Conservation (phyloP, 2,329 filamentous ascomycete species). For the Geosmithia putterillii region DNA sequence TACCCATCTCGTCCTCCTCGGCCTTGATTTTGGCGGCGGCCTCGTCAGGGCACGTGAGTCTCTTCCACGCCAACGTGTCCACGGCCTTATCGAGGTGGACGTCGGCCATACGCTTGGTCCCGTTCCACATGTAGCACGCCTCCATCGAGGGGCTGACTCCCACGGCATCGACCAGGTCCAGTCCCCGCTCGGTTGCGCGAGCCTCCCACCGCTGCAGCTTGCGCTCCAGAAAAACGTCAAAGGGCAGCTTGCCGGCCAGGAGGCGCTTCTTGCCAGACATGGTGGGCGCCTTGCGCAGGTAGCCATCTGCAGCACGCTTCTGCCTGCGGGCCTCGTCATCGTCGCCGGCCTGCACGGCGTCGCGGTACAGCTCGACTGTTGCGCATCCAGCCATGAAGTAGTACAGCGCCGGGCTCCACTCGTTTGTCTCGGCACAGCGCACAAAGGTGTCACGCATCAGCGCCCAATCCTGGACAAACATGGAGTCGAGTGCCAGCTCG, state of each 20-base stretch:
- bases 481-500: constrained; percentile 64
- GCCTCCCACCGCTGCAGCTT: constrained; percentile 86
- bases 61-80: constrained; percentile 47
- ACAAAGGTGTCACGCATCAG: constrained; percentile 65
- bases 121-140: constrained; percentile 92
- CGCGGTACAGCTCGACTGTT: constrained; percentile 71
- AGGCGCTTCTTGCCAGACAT: constrained; percentile 78
- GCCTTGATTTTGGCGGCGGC: constrained; percentile 32
- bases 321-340: constrained; percentile 37
- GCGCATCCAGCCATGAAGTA: constrained; percentile 75
- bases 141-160: constrained; percentile 74
- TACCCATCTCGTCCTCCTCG: constrained; percentile 47
- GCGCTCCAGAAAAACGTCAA: constrained; percentile 73
- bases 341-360: constrained; percentile 22
- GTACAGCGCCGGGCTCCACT: constrained; percentile 84
- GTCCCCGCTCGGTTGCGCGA: constrained; percentile 51
- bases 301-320: constrained; percentile 53
- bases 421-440: constrained; percentile 65
- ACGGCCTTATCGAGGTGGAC: constrained; percentile 53
- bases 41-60: constrained; percentile 40
- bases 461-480: constrained; percentile 69
- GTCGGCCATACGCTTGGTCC: constrained; percentile 65
- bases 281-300: constrained; percentile 58
- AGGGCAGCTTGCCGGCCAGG: constrained; percentile 79
- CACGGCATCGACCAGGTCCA: constrained; percentile 67